A percentile compares a stretch with the other conserved stretches of the same genome.
Conservation (phyloP, 139 green algal species). For the Trebouxia sp. region DNA sequence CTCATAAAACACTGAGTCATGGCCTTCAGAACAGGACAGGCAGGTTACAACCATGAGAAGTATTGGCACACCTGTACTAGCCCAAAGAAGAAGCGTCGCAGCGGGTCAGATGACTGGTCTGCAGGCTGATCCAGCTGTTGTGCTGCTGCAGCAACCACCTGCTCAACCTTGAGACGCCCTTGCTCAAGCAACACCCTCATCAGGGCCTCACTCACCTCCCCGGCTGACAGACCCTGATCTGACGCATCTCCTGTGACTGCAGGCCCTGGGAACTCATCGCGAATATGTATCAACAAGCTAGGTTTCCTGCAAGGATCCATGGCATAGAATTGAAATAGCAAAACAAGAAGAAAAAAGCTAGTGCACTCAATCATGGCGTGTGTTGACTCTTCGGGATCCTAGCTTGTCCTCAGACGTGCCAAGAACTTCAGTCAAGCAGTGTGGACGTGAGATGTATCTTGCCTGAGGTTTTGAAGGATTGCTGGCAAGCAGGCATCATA, state of each 20-base stretch:
- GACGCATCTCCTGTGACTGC: neutral
- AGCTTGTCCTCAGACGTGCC: too few relatives aligned
- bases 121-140: neutral
- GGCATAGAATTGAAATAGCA: neutral
- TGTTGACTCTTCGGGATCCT: too few relatives aligned
- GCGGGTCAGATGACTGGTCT: slow-evolving; percentile 27
- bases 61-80: slow-evolving; percentile 28
- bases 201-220: slow-evolving; percentile 35
- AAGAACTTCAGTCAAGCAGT: too few relatives aligned
- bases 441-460: too few relatives aligned
- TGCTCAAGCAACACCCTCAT: slow-evolving; percentile 63
- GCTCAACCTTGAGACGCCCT: slow-evolving; percentile 50
- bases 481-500: slow-evolving; percentile 56
- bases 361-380: too few relatives aligned
- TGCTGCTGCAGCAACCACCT: slow-evolving; percentile 15
- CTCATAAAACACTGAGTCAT: too few relatives aligned
- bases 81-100: slow-evolving; percentile 42
- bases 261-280: slow-evolving; percentile 43
- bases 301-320: slow-evolving; percentile 44
- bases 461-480: slow-evolving; percentile 70
- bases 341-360: too few relatives aligned
- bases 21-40: too few relatives aligned
- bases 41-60: too few relatives aligned
- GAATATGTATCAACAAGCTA: slow-evolving; percentile 59
- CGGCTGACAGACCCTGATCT: slow-evolving; percentile 6